Evolutionary conservation across 2,329 filamentous ascomycete species (phyloP).

Genomic region (Thielaviopsis punctulata): DNA sequence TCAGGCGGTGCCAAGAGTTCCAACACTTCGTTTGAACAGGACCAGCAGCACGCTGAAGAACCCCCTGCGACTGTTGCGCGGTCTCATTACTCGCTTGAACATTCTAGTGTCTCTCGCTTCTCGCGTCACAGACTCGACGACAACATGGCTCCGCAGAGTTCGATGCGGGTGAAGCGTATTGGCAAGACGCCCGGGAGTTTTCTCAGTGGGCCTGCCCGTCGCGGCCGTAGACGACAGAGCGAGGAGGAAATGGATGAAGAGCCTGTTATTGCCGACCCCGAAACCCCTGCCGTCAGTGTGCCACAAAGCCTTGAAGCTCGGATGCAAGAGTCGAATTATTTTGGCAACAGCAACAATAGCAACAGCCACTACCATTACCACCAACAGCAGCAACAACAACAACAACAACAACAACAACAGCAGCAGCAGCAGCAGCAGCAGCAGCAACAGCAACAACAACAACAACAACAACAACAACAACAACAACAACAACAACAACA

Average conservation of each 20-base stretch:
- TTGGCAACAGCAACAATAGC: neutral
- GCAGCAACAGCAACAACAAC: neutral
- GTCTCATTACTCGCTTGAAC: conserved; percentile 2
- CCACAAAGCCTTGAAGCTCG: conserved; percentile 23
- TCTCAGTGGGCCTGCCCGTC: conserved; percentile 60
- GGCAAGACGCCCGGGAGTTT: conserved; percentile 62
- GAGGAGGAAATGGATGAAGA: conserved; percentile 41
- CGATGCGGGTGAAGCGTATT: conserved; percentile 60
- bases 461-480: neutral
- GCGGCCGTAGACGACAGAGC: conserved; percentile 51
- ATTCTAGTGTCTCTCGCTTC: conserved; percentile 27
- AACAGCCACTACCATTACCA: conserved; percentile 25
- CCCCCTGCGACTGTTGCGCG: conserved; percentile 1
- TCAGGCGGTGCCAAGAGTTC: conserved; percentile 14
- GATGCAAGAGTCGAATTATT: neutral
- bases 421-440: neutral
- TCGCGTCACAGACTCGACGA: conserved; percentile 39
- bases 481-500: too few relatives aligned
- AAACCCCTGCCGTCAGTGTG: conserved; percentile 17
- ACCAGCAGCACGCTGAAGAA: conserved; percentile 3
- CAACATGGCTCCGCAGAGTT: conserved; percentile 49
- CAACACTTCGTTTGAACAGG: conserved; percentile 11
- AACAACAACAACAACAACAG: neutral
- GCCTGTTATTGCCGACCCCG: conserved; percentile 22
- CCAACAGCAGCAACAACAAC: neutral